These are phyloP conservation scores for Lactarius deliciosus DNA, from an alignment of 768 basidiomycete species.

Conservation along the genomic window DNA sequence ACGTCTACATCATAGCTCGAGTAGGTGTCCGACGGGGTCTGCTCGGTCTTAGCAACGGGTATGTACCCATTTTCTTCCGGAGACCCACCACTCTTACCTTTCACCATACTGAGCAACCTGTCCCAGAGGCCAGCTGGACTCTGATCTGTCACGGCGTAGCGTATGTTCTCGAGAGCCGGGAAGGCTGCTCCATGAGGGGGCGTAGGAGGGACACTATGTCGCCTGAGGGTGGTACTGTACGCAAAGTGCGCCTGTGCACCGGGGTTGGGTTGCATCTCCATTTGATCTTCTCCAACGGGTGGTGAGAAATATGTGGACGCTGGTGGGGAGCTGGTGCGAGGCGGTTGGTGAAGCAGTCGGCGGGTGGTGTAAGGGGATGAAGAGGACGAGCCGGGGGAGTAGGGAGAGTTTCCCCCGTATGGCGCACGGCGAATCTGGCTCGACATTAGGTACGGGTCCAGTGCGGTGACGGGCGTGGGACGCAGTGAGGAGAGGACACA, in stretches of 20 bases:
- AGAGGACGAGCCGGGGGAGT: not conserved
- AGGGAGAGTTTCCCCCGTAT: not conserved
- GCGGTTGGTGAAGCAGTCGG: slow-evolving; percentile 8
- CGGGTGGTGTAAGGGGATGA: slow-evolving; percentile 14
- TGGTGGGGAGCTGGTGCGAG: slow-evolving; percentile 58
- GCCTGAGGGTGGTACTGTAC: slow-evolving; percentile 75
- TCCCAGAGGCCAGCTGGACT: slow-evolving; percentile 48
- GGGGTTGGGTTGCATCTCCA: slow-evolving; percentile 51
- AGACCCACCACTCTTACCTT: slow-evolving; percentile 39
- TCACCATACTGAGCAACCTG: slow-evolving; percentile 39
- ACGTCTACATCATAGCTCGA: slow-evolving; percentile 11
- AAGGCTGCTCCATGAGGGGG: slow-evolving; percentile 35
- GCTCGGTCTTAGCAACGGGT: slow-evolving; percentile 28
- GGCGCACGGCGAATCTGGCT: not conserved
- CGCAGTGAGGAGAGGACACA: too few species aligned
- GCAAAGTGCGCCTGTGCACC: slow-evolving; percentile 76
- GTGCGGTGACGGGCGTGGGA: not conserved
- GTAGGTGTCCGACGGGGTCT: slow-evolving; percentile 22
- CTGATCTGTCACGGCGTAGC: slow-evolving; percentile 33
- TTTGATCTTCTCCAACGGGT: slow-evolving; percentile 48
- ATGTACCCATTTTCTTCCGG: slow-evolving; percentile 43
- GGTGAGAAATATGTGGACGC: slow-evolving; percentile 79
- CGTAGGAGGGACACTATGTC: slow-evolving; percentile 54
- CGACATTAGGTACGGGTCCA: not conserved
- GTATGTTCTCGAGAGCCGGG: slow-evolving; percentile 40